Percentiles rank a stretch among this genome's conserved stretches.
These are phyloP conservation scores for Luzula sylvatica DNA, from an alignment of 176 grass and related monocot species.

Conservation along the genomic window DNA sequence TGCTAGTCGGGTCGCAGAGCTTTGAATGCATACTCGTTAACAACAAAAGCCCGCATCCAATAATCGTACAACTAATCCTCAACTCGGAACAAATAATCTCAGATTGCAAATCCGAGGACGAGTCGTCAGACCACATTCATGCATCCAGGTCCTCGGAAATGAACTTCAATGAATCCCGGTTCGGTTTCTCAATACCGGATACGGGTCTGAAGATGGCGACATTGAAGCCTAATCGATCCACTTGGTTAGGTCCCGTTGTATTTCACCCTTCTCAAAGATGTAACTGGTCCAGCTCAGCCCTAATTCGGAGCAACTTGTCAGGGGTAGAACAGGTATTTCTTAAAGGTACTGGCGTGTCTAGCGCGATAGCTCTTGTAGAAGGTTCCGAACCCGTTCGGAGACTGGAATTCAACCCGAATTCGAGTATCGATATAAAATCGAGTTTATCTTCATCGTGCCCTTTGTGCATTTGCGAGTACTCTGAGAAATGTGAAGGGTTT, in stretches of 20 bases:
- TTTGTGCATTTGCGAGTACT: no score
- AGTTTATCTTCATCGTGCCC: no score
- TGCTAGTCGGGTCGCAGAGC: conserved; percentile 74
- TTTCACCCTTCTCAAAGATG: conserved; percentile 82
- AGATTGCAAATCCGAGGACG: conserved; percentile 59
- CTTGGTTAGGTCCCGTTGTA: conserved; percentile 67
- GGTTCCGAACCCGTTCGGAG: conserved; percentile 62
- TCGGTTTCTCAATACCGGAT: conserved; percentile 57
- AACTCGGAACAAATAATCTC: conserved; percentile 67
- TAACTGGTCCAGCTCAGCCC: conserved; percentile 69
- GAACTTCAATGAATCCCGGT: no score
- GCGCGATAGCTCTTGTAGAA: conserved; percentile 68
- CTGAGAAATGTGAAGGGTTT: no score
- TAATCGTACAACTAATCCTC: conserved; percentile 64
- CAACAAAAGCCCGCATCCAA: conserved; percentile 53
- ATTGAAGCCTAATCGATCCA: conserved; percentile 49
- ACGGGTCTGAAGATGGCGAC: conserved; percentile 47
- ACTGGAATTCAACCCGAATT: no score
- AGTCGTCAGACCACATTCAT: conserved; percentile 49
- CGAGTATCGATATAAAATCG: no score
- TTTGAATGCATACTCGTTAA: conserved; percentile 60
- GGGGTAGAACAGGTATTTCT: conserved; percentile 75
- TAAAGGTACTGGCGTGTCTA: conserved; percentile 57
- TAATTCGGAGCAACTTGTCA: conserved; percentile 81
- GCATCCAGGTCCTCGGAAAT: conserved; percentile 70